Evolutionary conservation across 306 rosid species (phyloP).

Genomic region (Quercus variabilis): DNA sequence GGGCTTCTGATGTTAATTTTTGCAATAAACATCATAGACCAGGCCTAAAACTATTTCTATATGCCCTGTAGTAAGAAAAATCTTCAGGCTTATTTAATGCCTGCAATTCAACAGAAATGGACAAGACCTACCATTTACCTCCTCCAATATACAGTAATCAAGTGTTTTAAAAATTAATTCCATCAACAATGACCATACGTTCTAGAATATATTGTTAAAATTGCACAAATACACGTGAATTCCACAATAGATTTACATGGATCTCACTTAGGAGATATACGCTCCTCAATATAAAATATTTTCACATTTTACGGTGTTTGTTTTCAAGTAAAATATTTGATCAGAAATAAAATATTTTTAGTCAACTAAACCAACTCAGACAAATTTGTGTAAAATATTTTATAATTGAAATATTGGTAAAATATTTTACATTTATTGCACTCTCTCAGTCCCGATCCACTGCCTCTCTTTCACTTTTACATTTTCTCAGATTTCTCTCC

Average conservation of each 20-base stretch:
- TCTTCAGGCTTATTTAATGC: not conserved
- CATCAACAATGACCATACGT: not conserved
- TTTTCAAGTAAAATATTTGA: no score
- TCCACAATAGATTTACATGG: not conserved
- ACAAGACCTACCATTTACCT: not conserved
- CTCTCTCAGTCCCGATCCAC: no score
- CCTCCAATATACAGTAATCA: not conserved
- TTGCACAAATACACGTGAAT: not conserved
- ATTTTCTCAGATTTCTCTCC: no score
- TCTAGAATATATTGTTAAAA: not conserved
- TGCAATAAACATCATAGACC: not conserved
- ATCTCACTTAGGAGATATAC: not conserved
- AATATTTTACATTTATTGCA: no score
- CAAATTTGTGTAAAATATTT: no score
- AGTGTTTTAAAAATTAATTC: not conserved
- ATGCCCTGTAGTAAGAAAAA: not conserved
- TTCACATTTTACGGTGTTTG: no score
- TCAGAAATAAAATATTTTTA: no score
- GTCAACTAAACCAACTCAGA: no score
- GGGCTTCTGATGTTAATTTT: not conserved
- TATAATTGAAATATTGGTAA: no score
- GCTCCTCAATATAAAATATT: no score
- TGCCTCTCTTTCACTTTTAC: no score
- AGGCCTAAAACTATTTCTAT: not conserved
- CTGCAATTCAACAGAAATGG: not conserved